A percentile compares a stretch with the other conserved stretches of the same genome.
Evolutionary conservation across 2,329 filamentous ascomycete genomes (phyloP).

Genomic region (Colletotrichum caudatum): DNA sequence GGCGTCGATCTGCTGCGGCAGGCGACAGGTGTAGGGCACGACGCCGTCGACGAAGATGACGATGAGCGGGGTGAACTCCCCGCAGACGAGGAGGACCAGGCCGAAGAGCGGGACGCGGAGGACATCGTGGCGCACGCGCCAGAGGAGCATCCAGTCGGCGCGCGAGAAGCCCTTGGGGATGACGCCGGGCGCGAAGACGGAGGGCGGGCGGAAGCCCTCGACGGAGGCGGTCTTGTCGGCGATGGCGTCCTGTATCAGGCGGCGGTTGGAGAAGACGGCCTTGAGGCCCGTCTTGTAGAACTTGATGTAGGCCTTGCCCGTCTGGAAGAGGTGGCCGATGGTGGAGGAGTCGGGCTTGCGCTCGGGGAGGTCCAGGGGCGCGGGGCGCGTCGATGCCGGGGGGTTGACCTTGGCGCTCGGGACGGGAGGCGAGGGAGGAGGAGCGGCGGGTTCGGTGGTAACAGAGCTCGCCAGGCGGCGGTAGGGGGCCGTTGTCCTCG

Average conservation of each 20-base stretch:
- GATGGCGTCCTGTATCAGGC: constrained; percentile 61
- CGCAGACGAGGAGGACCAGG: constrained; percentile 80
- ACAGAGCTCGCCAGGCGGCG: constrained; percentile 33
- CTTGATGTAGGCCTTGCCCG: constrained; percentile 79
- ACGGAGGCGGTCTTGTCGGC: constrained; percentile 60
- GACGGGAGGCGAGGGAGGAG: constrained; percentile 15
- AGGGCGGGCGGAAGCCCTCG: constrained; percentile 68
- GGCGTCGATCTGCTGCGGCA: constrained; percentile 77
- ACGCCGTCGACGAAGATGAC: constrained; percentile 77
- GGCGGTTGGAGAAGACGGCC: constrained; percentile 77
- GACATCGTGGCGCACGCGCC: constrained; percentile 77
- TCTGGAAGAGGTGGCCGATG: constrained; percentile 58
- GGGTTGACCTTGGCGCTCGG: constrained; percentile 69
- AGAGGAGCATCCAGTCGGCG: constrained; percentile 77
- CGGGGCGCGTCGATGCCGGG: constrained; percentile 78
- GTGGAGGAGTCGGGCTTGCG: constrained; percentile 60
- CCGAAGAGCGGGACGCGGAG: constrained; percentile 83
- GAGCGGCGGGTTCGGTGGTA: constrained; percentile 15
- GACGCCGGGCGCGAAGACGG: constrained; percentile 51
- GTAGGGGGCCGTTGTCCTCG: constrained; percentile 15
- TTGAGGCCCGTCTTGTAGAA: constrained; percentile 93
- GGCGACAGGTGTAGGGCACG: constrained; percentile 85
- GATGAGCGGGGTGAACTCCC: constrained; percentile 87
- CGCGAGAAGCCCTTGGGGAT: constrained; percentile 62
- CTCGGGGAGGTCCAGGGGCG: constrained; percentile 72